These are phyloP conservation scores for Paramecium octaurelia DNA, from an alignment of 73 alveolate species.

Conservation along the genomic window DNA sequence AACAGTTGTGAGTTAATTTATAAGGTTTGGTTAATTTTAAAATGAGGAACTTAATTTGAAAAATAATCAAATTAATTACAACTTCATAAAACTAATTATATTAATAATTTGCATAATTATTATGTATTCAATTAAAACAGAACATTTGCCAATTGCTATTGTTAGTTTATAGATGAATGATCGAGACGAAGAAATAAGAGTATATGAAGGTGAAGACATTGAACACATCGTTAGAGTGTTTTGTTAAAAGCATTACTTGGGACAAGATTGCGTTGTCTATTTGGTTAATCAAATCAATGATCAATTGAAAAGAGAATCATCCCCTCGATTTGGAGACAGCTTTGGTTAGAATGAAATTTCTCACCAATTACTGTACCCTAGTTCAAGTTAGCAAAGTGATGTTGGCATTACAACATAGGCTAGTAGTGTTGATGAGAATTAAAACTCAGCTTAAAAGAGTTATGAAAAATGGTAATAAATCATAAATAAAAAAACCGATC, in stretches of 20 bases:
- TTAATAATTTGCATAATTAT: background rate
- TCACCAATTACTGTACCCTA: background rate
- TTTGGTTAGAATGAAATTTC: background rate
- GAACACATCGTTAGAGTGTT: background rate
- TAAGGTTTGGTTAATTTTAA: background rate
- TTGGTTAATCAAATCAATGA: background rate
- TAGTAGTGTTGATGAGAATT: conserved; percentile 25
- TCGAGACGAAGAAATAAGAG: background rate
- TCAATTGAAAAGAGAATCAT: background rate
- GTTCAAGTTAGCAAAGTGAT: background rate
- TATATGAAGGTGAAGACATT: conserved; percentile 7
- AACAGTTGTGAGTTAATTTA: background rate
- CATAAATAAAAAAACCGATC: background rate
- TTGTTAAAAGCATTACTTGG: background rate
- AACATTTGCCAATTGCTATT: background rate
- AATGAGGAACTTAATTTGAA: background rate
- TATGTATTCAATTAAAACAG: background rate
- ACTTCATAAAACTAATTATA: background rate
- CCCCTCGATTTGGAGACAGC: conserved; percentile 19
- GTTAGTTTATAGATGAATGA: background rate
- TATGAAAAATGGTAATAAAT: conserved; percentile 11
- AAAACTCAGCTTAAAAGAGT: conserved; percentile 1
- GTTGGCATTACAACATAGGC: background rate
- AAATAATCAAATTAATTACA: background rate
- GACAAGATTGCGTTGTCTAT: background rate